Evolutionary conservation across 2,329 filamentous ascomycete genomes (phyloP), one percentile per base, ranked within the genome.

Genomic region (Davidsoniella virescens): DNA sequence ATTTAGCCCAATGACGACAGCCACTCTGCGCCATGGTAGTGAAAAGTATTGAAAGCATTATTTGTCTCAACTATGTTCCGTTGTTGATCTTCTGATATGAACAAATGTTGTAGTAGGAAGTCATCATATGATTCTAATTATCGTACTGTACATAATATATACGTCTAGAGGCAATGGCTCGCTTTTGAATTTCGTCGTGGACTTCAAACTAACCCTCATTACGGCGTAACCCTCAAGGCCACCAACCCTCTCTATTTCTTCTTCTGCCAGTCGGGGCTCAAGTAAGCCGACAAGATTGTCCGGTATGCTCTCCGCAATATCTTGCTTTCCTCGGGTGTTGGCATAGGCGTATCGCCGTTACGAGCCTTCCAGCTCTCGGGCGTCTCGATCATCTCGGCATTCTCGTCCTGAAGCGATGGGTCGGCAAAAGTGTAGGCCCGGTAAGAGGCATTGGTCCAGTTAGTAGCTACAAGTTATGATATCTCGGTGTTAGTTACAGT

Each of bases 381-480:
- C 7, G 70, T 74, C 62, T 78, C 75, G 44, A 60, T 58, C 8
- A 78, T 57, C 2, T 60, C 60, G 3, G 71, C 73, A 18, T 70
- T 63, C 2, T 64, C 61, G 51, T 80, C 73, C 16, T 65, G 60
- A 48, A 73, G 70, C 0, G 63, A 64, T 9, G 69, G 60, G 38
- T 78, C 71, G 23, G 63, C 69, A 60, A 87, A 86, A 44, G 70
- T 66, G 62, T 80, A 87, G 4, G 77, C 77, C 52, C 84, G 76
- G 60, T 70, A 80, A 64, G 88, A 83, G 48, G 80, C 80, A 62
- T 88, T 88, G 7, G 63, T 60, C 84, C 84, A 88, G 5, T 76
- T 80, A 8, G 83, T 87, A 38, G 80, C 80, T 81, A 55, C 23
- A 25, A 14, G 8, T 5, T 5, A 40, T 12, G 16, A 23, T 16